These are phyloP conservation scores for Quercus alba DNA, from an alignment of 306 rosid genomes.

Conservation along the genomic window DNA sequence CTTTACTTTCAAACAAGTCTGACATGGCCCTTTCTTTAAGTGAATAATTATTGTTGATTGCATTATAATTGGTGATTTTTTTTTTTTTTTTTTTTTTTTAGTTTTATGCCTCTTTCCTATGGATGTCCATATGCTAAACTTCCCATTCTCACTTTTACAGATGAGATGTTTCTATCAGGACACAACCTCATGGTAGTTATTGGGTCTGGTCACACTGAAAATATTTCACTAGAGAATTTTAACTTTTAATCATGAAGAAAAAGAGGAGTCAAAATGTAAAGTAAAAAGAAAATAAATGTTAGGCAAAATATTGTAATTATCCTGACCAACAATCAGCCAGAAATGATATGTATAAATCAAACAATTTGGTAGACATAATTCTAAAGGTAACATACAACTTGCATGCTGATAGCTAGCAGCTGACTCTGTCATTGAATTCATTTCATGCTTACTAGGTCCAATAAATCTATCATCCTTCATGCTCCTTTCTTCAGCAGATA, in stretches of 20 bases:
- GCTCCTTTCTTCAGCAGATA: slow-evolving; percentile 39
- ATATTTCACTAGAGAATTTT: neutral
- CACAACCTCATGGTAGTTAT: neutral
- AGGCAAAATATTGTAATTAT: neutral
- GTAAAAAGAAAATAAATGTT: neutral
- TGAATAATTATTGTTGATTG: neutral
- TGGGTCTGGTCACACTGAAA: neutral
- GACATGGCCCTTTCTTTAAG: neutral
- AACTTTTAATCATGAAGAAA: neutral
- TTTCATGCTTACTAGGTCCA: slow-evolving; percentile 44
- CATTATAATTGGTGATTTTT: neutral
- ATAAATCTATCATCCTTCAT: slow-evolving; percentile 36
- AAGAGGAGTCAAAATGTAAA: neutral
- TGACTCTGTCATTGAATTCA: slow-evolving; percentile 32
- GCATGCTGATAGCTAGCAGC: slow-evolving; percentile 34
- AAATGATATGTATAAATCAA: neutral
- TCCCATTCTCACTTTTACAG: neutral
- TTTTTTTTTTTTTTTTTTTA: neutral
- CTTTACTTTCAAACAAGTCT: neutral
- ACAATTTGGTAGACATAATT: neutral
- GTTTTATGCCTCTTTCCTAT: neutral
- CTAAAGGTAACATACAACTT: slow-evolving; percentile 28
- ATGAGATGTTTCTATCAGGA: neutral
- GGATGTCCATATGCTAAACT: neutral
- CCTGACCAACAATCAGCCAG: neutral